These are phyloP conservation scores for Coemansia sp. DNA, from an alignment of 192 early-diverging fungal species.

Conservation along the genomic window DNA sequence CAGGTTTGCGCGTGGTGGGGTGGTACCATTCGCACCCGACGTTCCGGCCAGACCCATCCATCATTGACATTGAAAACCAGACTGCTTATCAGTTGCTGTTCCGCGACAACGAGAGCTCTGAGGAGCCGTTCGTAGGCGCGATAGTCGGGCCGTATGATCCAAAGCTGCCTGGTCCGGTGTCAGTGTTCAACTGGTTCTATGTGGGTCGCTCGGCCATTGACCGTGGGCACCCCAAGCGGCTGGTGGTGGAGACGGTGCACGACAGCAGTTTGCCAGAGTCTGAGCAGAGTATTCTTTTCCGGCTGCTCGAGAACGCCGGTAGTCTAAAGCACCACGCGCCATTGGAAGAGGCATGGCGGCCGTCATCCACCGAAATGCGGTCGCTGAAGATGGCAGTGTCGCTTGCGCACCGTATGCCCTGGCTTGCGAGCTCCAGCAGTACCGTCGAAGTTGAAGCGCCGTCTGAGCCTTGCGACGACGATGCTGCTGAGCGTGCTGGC, in stretches of 20 bases:
- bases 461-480: not conserved
- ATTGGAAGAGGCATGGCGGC: slow-evolving; percentile 72
- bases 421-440: slow-evolving; percentile 45
- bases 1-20: slow-evolving; percentile 77
- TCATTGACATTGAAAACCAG: slow-evolving; percentile 90
- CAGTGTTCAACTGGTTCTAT: slow-evolving; percentile 87
- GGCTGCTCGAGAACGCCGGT: slow-evolving; percentile 58
- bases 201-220: slow-evolving; percentile 59
- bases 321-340: slow-evolving; percentile 58
- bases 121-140: slow-evolving; percentile 83
- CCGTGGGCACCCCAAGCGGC: slow-evolving; percentile 63
- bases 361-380: slow-evolving; percentile 64
- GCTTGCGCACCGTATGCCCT: slow-evolving; percentile 70
- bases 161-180: slow-evolving; percentile 67
- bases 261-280: slow-evolving; percentile 51
- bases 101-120: slow-evolving; percentile 55
- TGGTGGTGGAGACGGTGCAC: slow-evolving; percentile 58
- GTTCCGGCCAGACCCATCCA: slow-evolving; percentile 81
- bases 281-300: slow-evolving; percentile 55
- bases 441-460: not conserved
- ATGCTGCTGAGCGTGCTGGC: not conserved
- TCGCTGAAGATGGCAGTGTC: slow-evolving; percentile 69
- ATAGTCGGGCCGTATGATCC: slow-evolving; percentile 89
- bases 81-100: slow-evolving; percentile 79
- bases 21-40: slow-evolving; percentile 96